Conservation (phyloP, 768 basidiomycete genomes). For the Ramaria sp. region DNA sequence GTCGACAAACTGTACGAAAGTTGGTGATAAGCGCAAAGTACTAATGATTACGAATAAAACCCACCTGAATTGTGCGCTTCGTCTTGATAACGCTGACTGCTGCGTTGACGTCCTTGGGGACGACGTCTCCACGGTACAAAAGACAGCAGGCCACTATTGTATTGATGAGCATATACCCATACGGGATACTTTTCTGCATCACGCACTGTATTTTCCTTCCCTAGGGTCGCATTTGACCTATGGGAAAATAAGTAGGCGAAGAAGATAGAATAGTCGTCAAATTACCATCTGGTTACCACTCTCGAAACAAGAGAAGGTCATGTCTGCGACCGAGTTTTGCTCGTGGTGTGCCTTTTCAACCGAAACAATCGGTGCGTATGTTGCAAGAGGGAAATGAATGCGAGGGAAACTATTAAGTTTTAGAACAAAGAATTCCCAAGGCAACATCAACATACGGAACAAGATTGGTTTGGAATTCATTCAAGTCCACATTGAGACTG, state of each 20-base stretch:
- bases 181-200: background rate
- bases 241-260: background rate
- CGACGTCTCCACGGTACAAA: constrained; percentile 68
- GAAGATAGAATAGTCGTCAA: background rate
- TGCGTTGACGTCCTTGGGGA: constrained; percentile 69
- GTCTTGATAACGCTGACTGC: constrained; percentile 69
- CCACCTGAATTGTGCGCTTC: constrained; percentile 56
- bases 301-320: constrained; percentile 98
- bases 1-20: constrained; percentile 41
- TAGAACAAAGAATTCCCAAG: constrained; percentile 8
- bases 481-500: constrained; percentile 92
- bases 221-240: constrained; percentile 83
- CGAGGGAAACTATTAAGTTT: constrained; percentile 67
- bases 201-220: constrained; percentile 95
- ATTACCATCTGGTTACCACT: constrained; percentile 92
- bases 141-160: constrained; percentile 53
- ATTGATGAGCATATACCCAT: background rate
- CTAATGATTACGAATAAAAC: background rate
- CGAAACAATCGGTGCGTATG: constrained; percentile 92
- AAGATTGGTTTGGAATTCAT: constrained; percentile 98
- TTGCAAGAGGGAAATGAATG: constrained; percentile 97
- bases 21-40: background rate
- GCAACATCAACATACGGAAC: constrained; percentile 62
- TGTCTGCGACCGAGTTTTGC: constrained; percentile 94
- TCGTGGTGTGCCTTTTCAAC: constrained; percentile 93